Conservation (phyloP, 108 stramenopile genomes). For the Ochromonas danica region DNA sequence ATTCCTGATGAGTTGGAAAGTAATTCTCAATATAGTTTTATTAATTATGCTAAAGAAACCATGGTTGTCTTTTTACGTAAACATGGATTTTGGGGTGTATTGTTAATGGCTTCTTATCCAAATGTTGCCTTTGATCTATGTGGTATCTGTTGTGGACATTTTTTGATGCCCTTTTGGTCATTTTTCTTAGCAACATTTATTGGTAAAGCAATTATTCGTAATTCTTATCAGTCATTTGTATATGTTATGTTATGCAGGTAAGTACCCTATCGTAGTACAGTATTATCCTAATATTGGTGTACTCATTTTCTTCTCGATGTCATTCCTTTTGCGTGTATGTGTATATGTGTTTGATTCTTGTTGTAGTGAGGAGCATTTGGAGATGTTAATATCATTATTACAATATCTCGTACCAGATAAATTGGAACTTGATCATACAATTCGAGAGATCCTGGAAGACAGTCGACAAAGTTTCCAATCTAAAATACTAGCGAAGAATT, state of each 20-base stretch:
- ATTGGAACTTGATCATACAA: constrained; percentile 5
- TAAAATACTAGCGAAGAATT: neutral
- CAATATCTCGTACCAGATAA: constrained; percentile 19
- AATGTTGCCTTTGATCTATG: constrained; percentile 64
- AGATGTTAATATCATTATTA: neutral
- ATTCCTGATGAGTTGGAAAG: constrained; percentile 22
- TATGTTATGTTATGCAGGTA: constrained; percentile 8
- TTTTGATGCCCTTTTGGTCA: constrained; percentile 55
- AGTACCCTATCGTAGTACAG: neutral
- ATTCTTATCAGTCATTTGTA: constrained; percentile 25
- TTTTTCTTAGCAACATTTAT: constrained; percentile 60
- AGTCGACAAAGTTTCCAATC: neutral
- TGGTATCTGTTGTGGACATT: constrained; percentile 59
- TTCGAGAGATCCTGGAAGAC: constrained; percentile 20
- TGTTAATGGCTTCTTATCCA: constrained; percentile 55
- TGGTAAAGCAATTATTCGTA: constrained; percentile 51
- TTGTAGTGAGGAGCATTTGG: constrained; percentile 32
- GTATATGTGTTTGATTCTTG: constrained; percentile 4
- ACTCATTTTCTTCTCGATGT: neutral
- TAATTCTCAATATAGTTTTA: constrained; percentile 28
- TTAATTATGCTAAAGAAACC: constrained; percentile 29
- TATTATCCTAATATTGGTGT: neutral
- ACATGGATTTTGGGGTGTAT: constrained; percentile 56
- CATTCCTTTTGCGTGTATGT: neutral
- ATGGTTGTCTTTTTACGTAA: constrained; percentile 47